Evolutionary conservation across 495 filamentous ascomycete species (phyloP).

Genomic region (Viridothelium virens): DNA sequence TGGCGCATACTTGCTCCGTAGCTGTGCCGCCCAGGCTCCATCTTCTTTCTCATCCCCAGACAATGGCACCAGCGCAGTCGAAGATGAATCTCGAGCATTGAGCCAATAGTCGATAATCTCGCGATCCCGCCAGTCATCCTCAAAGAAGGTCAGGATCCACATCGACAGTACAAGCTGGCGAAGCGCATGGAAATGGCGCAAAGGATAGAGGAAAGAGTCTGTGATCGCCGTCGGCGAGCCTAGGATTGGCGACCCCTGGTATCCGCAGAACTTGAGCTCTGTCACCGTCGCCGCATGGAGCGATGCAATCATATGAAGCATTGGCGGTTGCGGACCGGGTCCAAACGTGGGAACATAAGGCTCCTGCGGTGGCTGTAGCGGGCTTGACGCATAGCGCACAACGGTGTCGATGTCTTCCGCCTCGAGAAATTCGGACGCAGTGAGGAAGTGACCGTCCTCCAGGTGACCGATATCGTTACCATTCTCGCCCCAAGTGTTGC

Average conservation of each 20-base stretch:
- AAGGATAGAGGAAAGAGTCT: conserved; percentile 24
- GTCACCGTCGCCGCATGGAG: conserved; percentile 27
- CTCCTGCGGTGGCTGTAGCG: conserved; percentile 2
- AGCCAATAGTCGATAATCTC: conserved; percentile 33
- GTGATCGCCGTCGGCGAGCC: conserved; percentile 26
- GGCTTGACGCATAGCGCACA: background rate
- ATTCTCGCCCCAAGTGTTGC: conserved; percentile 32
- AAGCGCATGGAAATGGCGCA: conserved; percentile 32
- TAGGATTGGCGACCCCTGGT: conserved; percentile 26
- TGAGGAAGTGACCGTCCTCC: background rate
- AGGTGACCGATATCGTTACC: conserved; percentile 21
- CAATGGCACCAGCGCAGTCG: conserved; percentile 25
- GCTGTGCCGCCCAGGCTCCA: conserved; percentile 24
- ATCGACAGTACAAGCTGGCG: conserved; percentile 27
- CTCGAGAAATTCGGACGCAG: conserved; percentile 15
- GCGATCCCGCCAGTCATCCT: conserved; percentile 22
- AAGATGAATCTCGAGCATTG: conserved; percentile 24
- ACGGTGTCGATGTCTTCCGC: conserved; percentile 26
- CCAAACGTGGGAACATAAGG: conserved; percentile 20
- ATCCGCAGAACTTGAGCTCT: conserved; percentile 35
- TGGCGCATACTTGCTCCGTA: conserved; percentile 27
- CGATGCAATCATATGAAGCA: conserved; percentile 30
- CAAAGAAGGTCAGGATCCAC: conserved; percentile 28
- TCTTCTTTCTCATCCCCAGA: conserved; percentile 14
- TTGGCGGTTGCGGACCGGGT: conserved; percentile 26